Evolutionary conservation across 352 stramenopile species (phyloP), one percentile per base, ranked within the genome.

Genomic region (Ochromonadaceae sp.): DNA sequence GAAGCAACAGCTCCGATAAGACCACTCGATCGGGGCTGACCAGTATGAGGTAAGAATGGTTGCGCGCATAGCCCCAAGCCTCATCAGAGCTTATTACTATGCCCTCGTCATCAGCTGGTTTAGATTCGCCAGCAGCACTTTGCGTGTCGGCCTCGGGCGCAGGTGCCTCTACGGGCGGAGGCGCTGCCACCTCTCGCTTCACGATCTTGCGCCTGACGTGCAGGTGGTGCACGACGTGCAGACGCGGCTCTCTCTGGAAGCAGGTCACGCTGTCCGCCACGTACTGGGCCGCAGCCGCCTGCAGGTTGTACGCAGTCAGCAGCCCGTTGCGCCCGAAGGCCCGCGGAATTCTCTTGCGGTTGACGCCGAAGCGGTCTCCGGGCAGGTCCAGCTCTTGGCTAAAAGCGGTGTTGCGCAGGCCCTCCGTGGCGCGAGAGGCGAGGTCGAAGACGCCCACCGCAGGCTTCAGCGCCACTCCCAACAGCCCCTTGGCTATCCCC

Each of bases 381-480:
- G 15, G n/a, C 40, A 44, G n/a, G 40, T 20, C 15, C 15, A 44
- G 40, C 5, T 40, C 39, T 42, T 50, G 3, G 5, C 10, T 32
- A 25, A 14, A 42, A 32, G 55, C 41, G 17, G 12, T 34, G 31
- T 66, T 63, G 9, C 47, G 48, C 5, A 70, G n/a, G 28, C 66
- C 66, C 40, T 70, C 58, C 7, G 61, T 67, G 36, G 66, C 43
- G 31, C 66, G 22, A 2, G 66, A 70, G 22, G 65, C 39, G 26
- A 71, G 39, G 46, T 74, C 67, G n/a, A 67, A 50, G 30, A 73
- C 49, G 30, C 66, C 68, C 9, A 73, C 67, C 20, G 68, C 46
- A 31, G 68, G 68, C 40, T 72, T 73, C 26, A 72, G 38, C 28
- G 50, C 66, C 12, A 73, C 53, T 5, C 68, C 68, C 17, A 69